Evolutionary conservation across 73 alveolate genomes (phyloP).

Genomic region (Blepharisma stoltei): DNA sequence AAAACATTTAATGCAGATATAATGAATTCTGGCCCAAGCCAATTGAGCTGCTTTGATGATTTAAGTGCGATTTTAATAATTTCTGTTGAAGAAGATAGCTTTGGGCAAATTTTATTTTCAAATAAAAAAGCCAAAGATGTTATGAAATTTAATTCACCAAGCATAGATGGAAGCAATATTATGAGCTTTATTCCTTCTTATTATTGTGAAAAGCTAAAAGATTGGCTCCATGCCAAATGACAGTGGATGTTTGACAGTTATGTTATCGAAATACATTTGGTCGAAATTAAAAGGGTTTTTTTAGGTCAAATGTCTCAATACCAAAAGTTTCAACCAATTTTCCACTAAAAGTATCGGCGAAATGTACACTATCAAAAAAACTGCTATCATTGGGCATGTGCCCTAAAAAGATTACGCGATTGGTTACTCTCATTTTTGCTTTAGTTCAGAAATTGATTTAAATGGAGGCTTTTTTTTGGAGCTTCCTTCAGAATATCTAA

Average conservation of each 20-base stretch:
- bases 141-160: background rate
- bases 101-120: background rate
- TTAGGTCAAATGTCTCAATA: too few species aligned
- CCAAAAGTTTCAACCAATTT: too few species aligned
- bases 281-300: too few species aligned
- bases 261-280: too few species aligned
- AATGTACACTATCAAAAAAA: too few species aligned
- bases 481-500: background rate
- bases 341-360: too few species aligned
- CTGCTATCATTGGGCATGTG: too few species aligned
- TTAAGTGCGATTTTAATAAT: background rate
- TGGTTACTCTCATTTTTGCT: background rate
- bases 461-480: background rate
- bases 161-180: background rate
- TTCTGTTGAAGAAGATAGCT: background rate
- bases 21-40: background rate
- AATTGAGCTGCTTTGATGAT: slow-evolving; percentile 6
- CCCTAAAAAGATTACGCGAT: background rate
- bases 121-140: background rate
- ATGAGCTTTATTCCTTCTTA: background rate
- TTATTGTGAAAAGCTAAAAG: background rate
- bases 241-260: too few species aligned
- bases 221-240: too few species aligned
- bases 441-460: background rate
- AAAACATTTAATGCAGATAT: background rate